A percentile compares a stretch with the other conserved stretches of the same genome.
These are phyloP conservation scores for Saccharomycopsis schoenii DNA, from an alignment of 805 yeast species.

Conservation along the genomic window DNA sequence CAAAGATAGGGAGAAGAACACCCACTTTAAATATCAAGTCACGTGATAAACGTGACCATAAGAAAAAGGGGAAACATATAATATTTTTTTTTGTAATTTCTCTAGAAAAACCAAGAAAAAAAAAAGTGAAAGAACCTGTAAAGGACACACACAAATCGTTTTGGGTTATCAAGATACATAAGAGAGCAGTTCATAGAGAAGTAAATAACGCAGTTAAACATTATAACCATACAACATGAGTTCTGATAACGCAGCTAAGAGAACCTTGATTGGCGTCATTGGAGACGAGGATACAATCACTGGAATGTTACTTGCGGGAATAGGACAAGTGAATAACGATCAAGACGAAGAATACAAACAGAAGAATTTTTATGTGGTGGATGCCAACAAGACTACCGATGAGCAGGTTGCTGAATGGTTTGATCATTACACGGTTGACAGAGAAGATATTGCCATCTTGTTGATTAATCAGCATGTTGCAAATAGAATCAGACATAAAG, in stretches of 20 bases:
- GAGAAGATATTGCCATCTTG: conserved; percentile 88
- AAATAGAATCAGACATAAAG: conserved; percentile 71
- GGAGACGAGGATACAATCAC: conserved; percentile 98
- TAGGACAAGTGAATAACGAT: conserved; percentile 70
- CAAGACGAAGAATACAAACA: conserved; percentile 46
- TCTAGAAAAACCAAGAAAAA: too few relatives aligned
- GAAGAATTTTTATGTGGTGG: conserved; percentile 72
- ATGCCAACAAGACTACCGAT: conserved; percentile 64
- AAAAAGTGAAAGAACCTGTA: too few relatives aligned
- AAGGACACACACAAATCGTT: background rate
- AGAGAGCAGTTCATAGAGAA: background rate
- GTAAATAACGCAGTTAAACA: background rate
- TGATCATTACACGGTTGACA: conserved; percentile 55
- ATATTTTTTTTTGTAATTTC: too few relatives aligned
- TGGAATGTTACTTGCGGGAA: conserved; percentile 89
- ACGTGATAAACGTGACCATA: too few relatives aligned
- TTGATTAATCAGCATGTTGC: conserved; percentile 93
- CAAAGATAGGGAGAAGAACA: too few relatives aligned
- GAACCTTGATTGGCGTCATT: conserved; percentile 82
- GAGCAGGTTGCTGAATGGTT: conserved; percentile 72
- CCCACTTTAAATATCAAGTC: too few relatives aligned
- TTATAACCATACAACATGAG: conserved; percentile 3
- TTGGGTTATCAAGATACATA: too few relatives aligned
- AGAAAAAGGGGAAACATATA: too few relatives aligned
- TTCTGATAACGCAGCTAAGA: conserved; percentile 41